Base-by-base conservation (phyloP, 2,329 filamentous ascomycete genomes). In the Microsporum audouinii region DNA sequence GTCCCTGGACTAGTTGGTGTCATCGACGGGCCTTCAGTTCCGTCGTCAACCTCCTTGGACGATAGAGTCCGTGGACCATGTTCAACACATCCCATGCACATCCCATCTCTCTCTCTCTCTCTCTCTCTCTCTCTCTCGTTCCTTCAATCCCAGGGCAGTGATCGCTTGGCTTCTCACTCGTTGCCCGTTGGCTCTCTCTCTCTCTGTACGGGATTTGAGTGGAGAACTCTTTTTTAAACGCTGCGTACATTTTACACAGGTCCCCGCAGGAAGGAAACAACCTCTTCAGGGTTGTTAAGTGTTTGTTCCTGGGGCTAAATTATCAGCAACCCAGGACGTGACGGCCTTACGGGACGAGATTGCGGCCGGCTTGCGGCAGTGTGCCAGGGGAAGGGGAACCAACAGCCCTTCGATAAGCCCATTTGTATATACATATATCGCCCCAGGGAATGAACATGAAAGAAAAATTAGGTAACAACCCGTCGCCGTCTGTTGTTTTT, bases 281-380 rank as follows among this genome's bases (percentile, higher is more conserved):
- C 49, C 5, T 17, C 49, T 55, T 23, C 49, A 55, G 31, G 49
- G 49, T 55, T 55, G 49, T 36, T 55, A 55, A 55, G 31, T 55
- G 49, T 55, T 55, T 55, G 49, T 55, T 36, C 49, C 49, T 55
- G 49, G 39, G 49, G 49, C 49, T 55, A 55, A 49, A 31, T 6
- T 23, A 23, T 34, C 23, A 31, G 6, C 49, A 55, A 34, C 31
- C 31, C 23, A 23, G 29, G 49, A 4, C 49, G 7, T 36, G 8
- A 10, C 49, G 27, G 49, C 49, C 31, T 34, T 55, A 14, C 49
- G 49, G 49, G 31, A 36, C 31, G 31, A 36, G 39, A 14, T 36
- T 55, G 49, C 31, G 45, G 5, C 45, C 45, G 3, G 49, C 49
- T 27, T 47, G 43, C 43, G 43, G 43, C 23, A 12, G 45, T 23